phyloP scores from a whole-genome alignment of 2,329 filamentous ascomycete species.

The Pseudogymnoascus pannorum region DNA sequence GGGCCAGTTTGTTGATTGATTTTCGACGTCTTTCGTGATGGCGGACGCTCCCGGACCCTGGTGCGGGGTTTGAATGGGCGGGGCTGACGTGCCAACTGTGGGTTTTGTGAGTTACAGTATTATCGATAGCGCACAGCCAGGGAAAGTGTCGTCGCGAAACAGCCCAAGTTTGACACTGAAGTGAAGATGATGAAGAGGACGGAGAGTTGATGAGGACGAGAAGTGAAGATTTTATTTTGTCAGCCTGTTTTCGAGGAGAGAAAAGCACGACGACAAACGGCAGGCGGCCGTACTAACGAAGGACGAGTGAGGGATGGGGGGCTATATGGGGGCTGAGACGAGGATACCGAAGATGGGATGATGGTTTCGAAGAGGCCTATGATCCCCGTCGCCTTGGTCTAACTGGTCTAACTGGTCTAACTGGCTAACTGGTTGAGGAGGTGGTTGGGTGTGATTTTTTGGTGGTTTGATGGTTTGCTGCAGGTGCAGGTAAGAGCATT shows the following conservation, averaged over 20 bases:
- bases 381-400: not conserved
- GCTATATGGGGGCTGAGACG: slow-evolving; percentile 5
- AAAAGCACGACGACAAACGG: not conserved
- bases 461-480: not conserved
- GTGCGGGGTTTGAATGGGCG: slow-evolving; percentile 7
- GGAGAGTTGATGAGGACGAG: not conserved
- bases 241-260: not conserved
- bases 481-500: slow-evolving; percentile 5
- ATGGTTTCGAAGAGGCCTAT: slow-evolving; percentile 3
- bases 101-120: slow-evolving; percentile 4
- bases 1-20: slow-evolving; percentile 7
- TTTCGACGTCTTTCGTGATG: slow-evolving; percentile 1
- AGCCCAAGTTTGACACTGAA: not conserved
- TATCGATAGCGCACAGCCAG: slow-evolving; percentile 1
- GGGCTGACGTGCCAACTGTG: slow-evolving; percentile 5
- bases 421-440: not conserved
- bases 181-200: not conserved
- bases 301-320: not conserved
- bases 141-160: not conserved
- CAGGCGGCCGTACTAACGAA: not conserved
- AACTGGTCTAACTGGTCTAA: not conserved
- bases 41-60: slow-evolving; percentile 5
- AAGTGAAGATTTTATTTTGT: not conserved
- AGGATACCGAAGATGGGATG: slow-evolving; percentile 7
- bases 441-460: slow-evolving; percentile 1